Percentiles rank a stretch among this genome's conserved stretches.
Conservation (phyloP, 2,329 filamentous ascomycete species). For the Pseudogymnoascus sp. region DNA sequence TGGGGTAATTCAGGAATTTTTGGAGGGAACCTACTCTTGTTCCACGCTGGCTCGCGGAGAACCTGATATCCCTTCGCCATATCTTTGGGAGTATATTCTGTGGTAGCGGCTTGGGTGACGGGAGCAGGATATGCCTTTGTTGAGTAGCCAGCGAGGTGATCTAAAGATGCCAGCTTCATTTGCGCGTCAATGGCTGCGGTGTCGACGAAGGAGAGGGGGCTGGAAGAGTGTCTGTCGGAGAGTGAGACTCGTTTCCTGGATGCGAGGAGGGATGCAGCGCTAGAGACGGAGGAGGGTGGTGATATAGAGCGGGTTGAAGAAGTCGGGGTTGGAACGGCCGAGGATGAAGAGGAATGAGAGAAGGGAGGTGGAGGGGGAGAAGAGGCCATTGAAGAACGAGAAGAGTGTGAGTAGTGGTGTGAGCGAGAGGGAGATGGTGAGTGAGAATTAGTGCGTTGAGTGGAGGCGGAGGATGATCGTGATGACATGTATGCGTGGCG, state of each 20-base stretch:
- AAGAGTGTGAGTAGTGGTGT: constrained; percentile 19
- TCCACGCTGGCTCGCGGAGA: constrained; percentile 54
- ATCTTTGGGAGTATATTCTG: constrained; percentile 44
- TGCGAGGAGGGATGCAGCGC: constrained; percentile 18
- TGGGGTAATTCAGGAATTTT: constrained; percentile 7
- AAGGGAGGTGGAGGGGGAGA: not conserved
- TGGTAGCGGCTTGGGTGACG: constrained; percentile 44
- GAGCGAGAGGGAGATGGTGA: constrained; percentile 22
- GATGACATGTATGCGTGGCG: not conserved
- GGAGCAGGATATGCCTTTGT: constrained; percentile 45
- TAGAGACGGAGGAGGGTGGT: constrained; percentile 8
- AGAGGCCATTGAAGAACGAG: constrained; percentile 22
- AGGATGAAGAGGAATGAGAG: not conserved
- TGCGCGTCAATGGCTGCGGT: constrained; percentile 47
- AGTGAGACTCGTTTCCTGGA: constrained; percentile 23
- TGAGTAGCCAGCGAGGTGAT: constrained; percentile 52
- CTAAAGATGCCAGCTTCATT: constrained; percentile 52
- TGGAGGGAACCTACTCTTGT: constrained; percentile 45
- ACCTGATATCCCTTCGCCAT: constrained; percentile 53
- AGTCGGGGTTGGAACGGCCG: constrained; percentile 6
- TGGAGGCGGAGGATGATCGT: constrained; percentile 1
- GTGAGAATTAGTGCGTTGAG: constrained; percentile 17
- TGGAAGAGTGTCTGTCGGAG: constrained; percentile 21
- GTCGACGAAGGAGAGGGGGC: constrained; percentile 50
- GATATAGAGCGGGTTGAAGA: constrained; percentile 10